A percentile compares a stretch with the other conserved stretches of the same genome.
phyloP scores from a whole-genome alignment of 257 asterid species.

The Solanum chaucha region DNA sequence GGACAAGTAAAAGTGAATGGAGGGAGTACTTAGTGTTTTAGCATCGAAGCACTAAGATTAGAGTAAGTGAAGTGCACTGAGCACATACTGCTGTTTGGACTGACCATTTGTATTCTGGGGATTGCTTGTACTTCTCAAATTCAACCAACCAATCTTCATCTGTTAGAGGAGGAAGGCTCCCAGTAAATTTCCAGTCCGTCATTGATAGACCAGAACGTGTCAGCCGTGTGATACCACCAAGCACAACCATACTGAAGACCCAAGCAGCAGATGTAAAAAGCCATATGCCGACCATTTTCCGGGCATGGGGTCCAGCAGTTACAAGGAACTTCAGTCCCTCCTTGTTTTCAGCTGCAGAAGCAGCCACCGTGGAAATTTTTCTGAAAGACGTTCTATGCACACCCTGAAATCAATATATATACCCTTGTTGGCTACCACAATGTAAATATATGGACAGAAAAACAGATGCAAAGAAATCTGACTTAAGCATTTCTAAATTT shows the following conservation, averaged over 20 bases:
- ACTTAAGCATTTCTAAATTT: too few relatives aligned
- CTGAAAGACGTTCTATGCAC: conserved; percentile 24
- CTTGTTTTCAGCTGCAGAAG: conserved; percentile 25
- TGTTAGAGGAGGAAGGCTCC: conserved; percentile 81
- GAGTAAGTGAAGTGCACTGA: not conserved
- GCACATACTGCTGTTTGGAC: conserved; percentile 12
- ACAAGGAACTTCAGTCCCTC: conserved; percentile 63
- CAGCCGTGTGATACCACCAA: conserved; percentile 86
- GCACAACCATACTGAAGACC: conserved; percentile 96
- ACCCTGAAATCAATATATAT: conserved; percentile 26
- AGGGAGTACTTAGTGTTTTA: not conserved
- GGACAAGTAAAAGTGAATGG: too few relatives aligned
- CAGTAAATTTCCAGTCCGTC: conserved; percentile 98
- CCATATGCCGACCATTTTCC: conserved; percentile 81
- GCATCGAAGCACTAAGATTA: not conserved
- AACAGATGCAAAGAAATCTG: too few relatives aligned
- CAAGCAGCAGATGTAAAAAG: conserved; percentile 88
- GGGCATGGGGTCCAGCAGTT: conserved; percentile 81
- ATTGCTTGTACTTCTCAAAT: conserved; percentile 85
- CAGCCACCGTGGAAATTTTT: conserved; percentile 45
- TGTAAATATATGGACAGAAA: too few relatives aligned
- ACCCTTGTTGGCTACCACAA: too few relatives aligned
- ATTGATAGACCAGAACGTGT: conserved; percentile 96
- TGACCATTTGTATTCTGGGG: conserved; percentile 85
- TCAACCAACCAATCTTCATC: conserved; percentile 77